phyloP scores from a whole-genome alignment of 2,329 filamentous ascomycete species.

The Cladosporium sp. region DNA sequence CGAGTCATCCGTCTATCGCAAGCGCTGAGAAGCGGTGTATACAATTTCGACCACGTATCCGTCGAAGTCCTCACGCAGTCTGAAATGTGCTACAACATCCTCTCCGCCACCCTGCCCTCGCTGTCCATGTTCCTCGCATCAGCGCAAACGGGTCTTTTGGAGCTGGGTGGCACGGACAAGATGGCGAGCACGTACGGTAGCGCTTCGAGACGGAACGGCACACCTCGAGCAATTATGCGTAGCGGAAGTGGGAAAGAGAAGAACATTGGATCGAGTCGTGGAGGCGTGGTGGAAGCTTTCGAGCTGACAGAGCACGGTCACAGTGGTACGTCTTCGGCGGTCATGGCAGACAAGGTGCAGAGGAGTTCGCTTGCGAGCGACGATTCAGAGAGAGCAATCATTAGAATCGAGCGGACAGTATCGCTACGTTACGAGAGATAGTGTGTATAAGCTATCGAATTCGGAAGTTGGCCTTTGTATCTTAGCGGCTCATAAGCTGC shows the following conservation, averaged over 20 bases:
- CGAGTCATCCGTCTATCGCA: background rate
- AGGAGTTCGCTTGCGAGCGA: constrained; percentile 4
- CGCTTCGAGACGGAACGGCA: background rate
- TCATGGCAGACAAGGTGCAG: background rate
- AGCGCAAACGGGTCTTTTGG: background rate
- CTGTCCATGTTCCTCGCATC: constrained; percentile 14
- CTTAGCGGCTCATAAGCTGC: no score
- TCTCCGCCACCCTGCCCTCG: constrained; percentile 19
- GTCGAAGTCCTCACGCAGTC: constrained; percentile 13
- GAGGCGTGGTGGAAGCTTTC: background rate
- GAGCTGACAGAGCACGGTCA: background rate
- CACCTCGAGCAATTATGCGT: background rate
- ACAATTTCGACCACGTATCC: constrained; percentile 4
- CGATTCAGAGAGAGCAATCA: constrained; percentile 6
- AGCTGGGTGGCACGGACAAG: constrained; percentile 1
- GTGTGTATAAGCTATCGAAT: background rate
- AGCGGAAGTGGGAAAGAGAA: background rate
- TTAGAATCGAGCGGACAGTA: constrained; percentile 1
- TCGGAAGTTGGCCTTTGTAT: no score
- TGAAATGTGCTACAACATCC: constrained; percentile 16
- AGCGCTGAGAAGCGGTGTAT: background rate
- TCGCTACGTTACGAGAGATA: background rate
- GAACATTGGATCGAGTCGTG: background rate
- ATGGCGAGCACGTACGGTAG: constrained; percentile 1
- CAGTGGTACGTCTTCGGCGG: background rate